Evolutionary conservation across 2,329 filamentous ascomycete species (phyloP).

Genomic region (Xylariaceae sp.): DNA sequence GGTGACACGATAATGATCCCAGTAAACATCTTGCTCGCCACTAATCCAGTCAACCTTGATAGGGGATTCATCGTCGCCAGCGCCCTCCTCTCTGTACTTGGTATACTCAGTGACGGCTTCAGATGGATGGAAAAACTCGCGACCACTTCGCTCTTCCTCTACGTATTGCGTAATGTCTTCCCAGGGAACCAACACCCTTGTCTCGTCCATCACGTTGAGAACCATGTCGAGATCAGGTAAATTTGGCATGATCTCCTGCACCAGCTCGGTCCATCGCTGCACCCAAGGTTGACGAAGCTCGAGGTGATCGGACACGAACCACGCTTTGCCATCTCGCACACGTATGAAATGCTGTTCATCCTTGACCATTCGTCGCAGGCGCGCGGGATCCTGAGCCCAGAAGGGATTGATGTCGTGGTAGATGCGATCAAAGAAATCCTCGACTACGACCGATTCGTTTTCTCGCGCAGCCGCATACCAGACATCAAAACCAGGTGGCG

Average conservation of each 20-base stretch:
- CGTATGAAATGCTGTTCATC: constrained; percentile 41
- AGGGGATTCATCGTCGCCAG: neutral
- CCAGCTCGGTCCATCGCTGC: constrained; percentile 44
- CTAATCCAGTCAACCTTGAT: constrained; percentile 16
- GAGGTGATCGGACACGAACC: constrained; percentile 29
- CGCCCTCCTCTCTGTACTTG: constrained; percentile 33
- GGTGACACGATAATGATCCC: constrained; percentile 52
- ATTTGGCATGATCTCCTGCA: constrained; percentile 44
- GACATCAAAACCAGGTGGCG: constrained; percentile 55
- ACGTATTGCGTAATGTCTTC: constrained; percentile 50
- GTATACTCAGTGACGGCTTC: constrained; percentile 42
- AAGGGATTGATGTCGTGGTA: constrained; percentile 58
- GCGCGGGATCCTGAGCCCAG: constrained; percentile 48
- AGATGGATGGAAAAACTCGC: constrained; percentile 39
- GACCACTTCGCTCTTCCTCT: constrained; percentile 40
- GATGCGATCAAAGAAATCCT: constrained; percentile 60
- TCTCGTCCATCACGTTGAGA: constrained; percentile 60
- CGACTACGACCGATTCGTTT: constrained; percentile 49
- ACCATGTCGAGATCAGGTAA: constrained; percentile 63
- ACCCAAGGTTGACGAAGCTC: constrained; percentile 38
- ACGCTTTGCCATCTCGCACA: constrained; percentile 41
- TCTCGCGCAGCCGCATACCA: constrained; percentile 53
- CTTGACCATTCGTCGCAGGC: constrained; percentile 36
- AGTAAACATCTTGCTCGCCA: constrained; percentile 45
- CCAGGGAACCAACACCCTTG: constrained; percentile 56